Evolutionary conservation across 257 asterid genomes (phyloP), one percentile per base, ranked within the genome.

Genomic region (Hygrophila difformis): DNA sequence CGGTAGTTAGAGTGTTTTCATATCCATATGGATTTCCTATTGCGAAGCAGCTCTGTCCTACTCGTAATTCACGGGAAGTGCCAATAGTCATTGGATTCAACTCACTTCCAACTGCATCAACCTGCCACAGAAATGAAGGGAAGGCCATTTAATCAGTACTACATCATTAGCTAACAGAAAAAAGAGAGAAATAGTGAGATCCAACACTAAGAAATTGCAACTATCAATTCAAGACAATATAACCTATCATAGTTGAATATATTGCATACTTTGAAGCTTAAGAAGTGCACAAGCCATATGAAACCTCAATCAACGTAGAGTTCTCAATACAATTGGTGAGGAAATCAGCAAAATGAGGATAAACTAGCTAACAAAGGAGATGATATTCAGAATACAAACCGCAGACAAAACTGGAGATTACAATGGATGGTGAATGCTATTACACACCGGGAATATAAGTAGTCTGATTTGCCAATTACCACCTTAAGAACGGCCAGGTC

Each of bases 401-500:
- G n/a, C n/a, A n/a, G n/a, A n/a, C n/a, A n/a, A n/a, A n/a, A n/a
- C n/a, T n/a, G n/a, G n/a, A n/a, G n/a, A n/a, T n/a, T n/a, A n/a
- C n/a, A n/a, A n/a, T n/a, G n/a, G n/a, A n/a, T n/a, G n/a, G n/a
- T n/a, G n/a, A n/a, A n/a, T n/a, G n/a, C n/a, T n/a, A n/a, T n/a
- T n/a, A n/a, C 29, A 33, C 37, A 33, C 37, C 1, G 1, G 4
- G 18, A 54, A 12, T 22, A 20, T 21, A 34, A 3, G 13, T 24
- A 18, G 14, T 31, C 38, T 12, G 28, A n/a, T 12, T 49, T 49
- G 29, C 47, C 33, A 24, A 31, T 13, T n/a, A 67, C 36, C 23
- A 79, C 94, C 97, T 88, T 88, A 40, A 84, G 79, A 57, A 84
- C 75, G 22, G 94, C 97, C 14, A 88, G 71, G 57, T 88, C 97